Evolutionary conservation across 768 basidiomycete genomes (phyloP), one percentile per base, ranked within the genome.

Genomic region (Amanita muscaria): DNA sequence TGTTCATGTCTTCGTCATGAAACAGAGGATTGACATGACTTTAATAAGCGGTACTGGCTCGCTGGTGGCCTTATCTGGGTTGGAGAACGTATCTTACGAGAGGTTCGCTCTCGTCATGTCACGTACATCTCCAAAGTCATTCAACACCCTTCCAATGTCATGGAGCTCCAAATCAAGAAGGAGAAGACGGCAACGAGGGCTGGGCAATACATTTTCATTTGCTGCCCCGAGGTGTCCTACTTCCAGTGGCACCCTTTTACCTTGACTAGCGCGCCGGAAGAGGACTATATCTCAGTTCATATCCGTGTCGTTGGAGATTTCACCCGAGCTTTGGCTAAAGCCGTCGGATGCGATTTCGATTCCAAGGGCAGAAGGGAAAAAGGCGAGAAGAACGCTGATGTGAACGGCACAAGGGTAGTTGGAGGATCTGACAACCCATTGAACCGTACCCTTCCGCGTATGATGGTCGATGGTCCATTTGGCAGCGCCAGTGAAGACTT

Each of bases 181-280:
- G 93, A 96, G 58, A 86, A 83, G 66, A 89, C 79, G 0, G 81
- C 69, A 1, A 79, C 77, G 22, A 74, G 82, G 9, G 89, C 91
- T 1, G 91, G 91, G 15, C 89, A 94, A 61, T 97, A 96, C 63
- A 88, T 97, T 60, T 92, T 94, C 71, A 63, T 96, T 39, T 82
- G 71, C 51, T 91, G 88, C 65, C 93, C 92, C 7, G 87, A 90
- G 63, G 70, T 97, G 36, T 89, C 85, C 15, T 94, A 90, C 68
- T 93, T 85, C 73, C 90, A 96, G 60, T 97, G 91, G 87, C 93
- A 97, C 58, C 91, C 92, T 7, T 96, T 96, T 73, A 96, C 92
- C 12, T 76, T 96, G 49, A 94, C 90, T 47, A 88, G 86, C 52
- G 90, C 93, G 0, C 93, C 92, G 1, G 91, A 96, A 58, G 92